phyloP scores from a whole-genome alignment of 306 rosid species.

The Prosopis cineraria region DNA sequence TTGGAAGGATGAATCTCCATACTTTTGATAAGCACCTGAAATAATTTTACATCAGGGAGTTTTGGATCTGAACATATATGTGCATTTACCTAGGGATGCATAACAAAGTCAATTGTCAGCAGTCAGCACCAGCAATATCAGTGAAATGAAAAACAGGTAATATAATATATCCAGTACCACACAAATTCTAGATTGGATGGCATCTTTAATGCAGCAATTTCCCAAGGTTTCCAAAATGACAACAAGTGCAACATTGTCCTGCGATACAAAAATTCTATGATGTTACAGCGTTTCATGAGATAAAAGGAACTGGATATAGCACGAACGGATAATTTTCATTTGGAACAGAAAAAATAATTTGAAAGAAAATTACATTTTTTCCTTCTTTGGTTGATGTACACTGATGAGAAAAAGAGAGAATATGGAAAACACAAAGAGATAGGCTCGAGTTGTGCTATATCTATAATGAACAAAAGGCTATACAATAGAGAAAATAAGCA shows the following conservation, averaged over 20 bases:
- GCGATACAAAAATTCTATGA: neutral
- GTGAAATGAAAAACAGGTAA: neutral
- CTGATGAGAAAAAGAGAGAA: neutral
- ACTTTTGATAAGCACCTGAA: conserved; percentile 33
- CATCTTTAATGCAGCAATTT: neutral
- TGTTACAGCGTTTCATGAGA: neutral
- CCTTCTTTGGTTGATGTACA: neutral
- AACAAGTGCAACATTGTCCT: conserved; percentile 6
- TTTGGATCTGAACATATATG: conserved; percentile 36
- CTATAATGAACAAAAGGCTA: neutral
- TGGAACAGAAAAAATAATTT: neutral
- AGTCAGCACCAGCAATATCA: conserved; percentile 6
- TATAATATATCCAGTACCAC: conserved; percentile 30
- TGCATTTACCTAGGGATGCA: conserved; percentile 37
- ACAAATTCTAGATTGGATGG: conserved; percentile 32
- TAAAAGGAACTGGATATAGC: neutral
- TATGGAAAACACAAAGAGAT: neutral
- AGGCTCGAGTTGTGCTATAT: neutral
- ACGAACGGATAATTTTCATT: neutral
- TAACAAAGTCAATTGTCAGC: neutral
- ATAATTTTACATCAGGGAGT: conserved; percentile 25
- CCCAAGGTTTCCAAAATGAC: conserved; percentile 25
- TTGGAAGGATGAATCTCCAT: neutral
- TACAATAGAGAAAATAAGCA: neutral
- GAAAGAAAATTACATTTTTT: neutral